Base-by-base conservation (phyloP, 805 yeast genomes). In the Wickerhamomyces canadensis region DNA sequence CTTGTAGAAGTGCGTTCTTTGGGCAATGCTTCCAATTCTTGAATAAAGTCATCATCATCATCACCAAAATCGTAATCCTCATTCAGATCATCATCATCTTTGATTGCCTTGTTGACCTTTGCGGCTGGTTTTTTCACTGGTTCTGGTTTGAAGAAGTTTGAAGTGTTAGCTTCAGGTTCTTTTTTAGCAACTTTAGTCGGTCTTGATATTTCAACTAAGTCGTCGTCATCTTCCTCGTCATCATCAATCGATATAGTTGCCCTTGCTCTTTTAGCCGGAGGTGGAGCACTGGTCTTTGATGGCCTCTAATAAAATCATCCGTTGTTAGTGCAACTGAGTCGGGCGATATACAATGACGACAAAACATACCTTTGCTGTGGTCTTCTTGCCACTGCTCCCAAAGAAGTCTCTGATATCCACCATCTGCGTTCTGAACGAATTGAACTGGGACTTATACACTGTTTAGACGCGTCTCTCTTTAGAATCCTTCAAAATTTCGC, bases 361-460 rank as follows among this genome's bases (percentile, higher is more conserved):
- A 16, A 13, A 22, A 38, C 39, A 19, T 21, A 46, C 51, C 30
- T 42, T 42, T 22, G 42, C 37, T 3, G 47, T 22, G 3, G 38
- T 17, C 21, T 40, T 44, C 32, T 37, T 42, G 19, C 36, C 40
- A 3, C 31, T 14, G 4, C 49, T 48, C 10, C 64, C 62, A 40
- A 67, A 66, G 51, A 64, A 67, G 35, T 64, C 65, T 19, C 62
- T 53, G 40, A 67, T 65, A 46, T 63, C 64, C 29, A 63, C 68
- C 69, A 62, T 63, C 29, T n/a, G n/a, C n/a, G n/a, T n/a, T n/a
- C n/a, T n/a, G n/a, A n/a, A n/a, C n/a, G n/a, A n/a, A n/a, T n/a
- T n/a, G n/a, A n/a, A n/a, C n/a, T n/a, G n/a, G n/a, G n/a, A n/a
- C n/a, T n/a, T n/a, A n/a, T n/a, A n/a, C n/a, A n/a, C n/a, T n/a